phyloP scores from a whole-genome alignment of 345 rosid genomes.

The Eucalyptus virginea region DNA sequence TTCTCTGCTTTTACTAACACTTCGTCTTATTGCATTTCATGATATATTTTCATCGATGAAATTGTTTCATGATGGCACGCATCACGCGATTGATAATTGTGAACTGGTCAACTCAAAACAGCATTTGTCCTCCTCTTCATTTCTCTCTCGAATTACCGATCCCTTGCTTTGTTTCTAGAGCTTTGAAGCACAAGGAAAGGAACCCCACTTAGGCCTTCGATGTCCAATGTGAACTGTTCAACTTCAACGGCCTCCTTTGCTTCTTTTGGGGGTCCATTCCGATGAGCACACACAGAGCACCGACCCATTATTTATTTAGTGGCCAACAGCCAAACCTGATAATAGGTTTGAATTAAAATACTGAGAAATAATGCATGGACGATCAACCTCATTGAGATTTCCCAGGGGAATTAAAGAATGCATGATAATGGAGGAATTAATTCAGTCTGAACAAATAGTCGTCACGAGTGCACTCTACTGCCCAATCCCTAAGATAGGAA shows the following conservation, averaged over 20 bases:
- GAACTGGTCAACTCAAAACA: neutral
- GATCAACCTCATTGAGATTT: neutral
- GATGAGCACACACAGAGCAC: neutral
- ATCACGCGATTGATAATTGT: neutral
- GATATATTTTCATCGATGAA: too few species aligned
- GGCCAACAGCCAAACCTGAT: slow-evolving; percentile 45
- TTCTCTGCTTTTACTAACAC: neutral
- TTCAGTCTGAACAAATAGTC: slow-evolving; percentile 19
- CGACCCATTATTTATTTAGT: slow-evolving; percentile 13
- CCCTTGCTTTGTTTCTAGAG: slow-evolving; percentile 11
- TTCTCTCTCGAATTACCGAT: neutral
- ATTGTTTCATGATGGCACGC: neutral
- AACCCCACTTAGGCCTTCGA: neutral
- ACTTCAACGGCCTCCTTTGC: neutral
- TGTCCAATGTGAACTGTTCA: neutral
- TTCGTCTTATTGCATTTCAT: neutral
- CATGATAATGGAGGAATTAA: slow-evolving; percentile 6
- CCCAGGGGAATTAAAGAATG: neutral
- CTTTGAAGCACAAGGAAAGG: slow-evolving; percentile 7
- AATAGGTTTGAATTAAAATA: neutral
- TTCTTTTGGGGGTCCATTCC: neutral
- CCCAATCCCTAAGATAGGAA: slow-evolving; percentile 25
- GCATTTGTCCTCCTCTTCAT: slow-evolving; percentile 3
- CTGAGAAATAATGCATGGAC: neutral
- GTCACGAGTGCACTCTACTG: slow-evolving; percentile 10